A percentile compares a stretch with the other conserved stretches of the same genome.
These are phyloP conservation scores for Domatiomyces catenatus DNA, from an alignment of 2,329 filamentous ascomycete species.

Conservation along the genomic window DNA sequence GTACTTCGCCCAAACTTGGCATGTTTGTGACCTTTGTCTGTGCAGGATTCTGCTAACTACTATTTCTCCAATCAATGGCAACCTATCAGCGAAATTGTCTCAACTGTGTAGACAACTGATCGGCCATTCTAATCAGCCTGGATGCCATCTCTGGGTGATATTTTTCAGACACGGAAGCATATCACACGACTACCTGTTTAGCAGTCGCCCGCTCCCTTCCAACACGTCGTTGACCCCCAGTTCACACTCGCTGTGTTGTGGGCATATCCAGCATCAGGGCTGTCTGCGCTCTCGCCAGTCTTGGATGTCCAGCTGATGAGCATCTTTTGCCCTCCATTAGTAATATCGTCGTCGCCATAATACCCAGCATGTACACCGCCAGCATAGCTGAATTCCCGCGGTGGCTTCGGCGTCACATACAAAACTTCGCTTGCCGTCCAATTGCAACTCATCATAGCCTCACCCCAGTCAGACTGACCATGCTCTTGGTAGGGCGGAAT, in stretches of 20 bases:
- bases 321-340: constrained; percentile 21
- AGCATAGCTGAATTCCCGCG: constrained; percentile 19
- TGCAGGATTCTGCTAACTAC: neutral
- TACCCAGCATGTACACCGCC: constrained; percentile 20
- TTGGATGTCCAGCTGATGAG: constrained; percentile 21
- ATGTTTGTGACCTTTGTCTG: neutral
- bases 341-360: constrained; percentile 20
- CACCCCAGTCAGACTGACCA: constrained; percentile 13
- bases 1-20: neutral
- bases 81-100: neutral
- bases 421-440: constrained; percentile 20
- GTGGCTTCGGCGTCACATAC: constrained; percentile 15
- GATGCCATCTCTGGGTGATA: neutral
- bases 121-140: neutral
- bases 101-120: neutral
- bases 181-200: neutral
- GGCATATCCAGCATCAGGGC: constrained; percentile 17
- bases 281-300: constrained; percentile 17
- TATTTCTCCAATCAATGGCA: neutral
- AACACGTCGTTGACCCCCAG: neutral
- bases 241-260: constrained; percentile 10
- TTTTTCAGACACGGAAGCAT: neutral
- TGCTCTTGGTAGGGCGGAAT: constrained; percentile 15
- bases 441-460: constrained; percentile 17
- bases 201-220: neutral